Evolutionary conservation across 306 rosid species (phyloP), one percentile per base, ranked within the genome.

Genomic region (Quillaja saponaria): DNA sequence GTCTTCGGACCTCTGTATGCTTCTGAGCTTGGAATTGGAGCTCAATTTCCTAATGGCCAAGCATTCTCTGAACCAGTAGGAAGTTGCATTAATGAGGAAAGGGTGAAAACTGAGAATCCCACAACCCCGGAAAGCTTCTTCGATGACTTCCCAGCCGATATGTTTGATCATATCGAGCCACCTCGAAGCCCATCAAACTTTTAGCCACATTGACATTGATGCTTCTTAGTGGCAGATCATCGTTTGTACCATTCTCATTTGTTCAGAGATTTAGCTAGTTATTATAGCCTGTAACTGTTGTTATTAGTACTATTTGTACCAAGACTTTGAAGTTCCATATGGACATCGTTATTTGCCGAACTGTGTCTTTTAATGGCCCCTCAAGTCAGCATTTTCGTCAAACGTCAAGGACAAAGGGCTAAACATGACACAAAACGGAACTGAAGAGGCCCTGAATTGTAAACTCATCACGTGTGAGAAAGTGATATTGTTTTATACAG

Each of bases 131-230:
- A 80, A 14, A 61, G 67, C 65, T 72, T 84, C 73, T 90, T 90
- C 8, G 88, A 81, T 54, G 97, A 90, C 80, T 84, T 87, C 49
- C 97, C 95, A 0, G 72, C 39, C 0, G 86, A 87, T 70, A 76
- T 87, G 82, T 87, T 82, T 45, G 94, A 85, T 67, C 72, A 75
- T 2, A 58, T 83, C 18, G 84, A 87, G 13, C 74, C 74, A 20
- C 84, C 76, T 69, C 42, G 74, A 8, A 77, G 64, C 66, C 76
- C 80, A 18, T 38, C 85, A 1, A 74, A 89, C 15, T 55, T 57
- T 35, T 66, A 33, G 5, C 14, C 58, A 54, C 39, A 28, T 60
- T 19, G 33, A 42, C 17, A 31, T 48, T 52, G 6, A 16, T 35
- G 6, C 57, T 18, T 71, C 56, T 66, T 51, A 25, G 31, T 25